Evolutionary conservation across 2,329 filamentous ascomycete species (phyloP).

Genomic region (Didymella lethalis): DNA sequence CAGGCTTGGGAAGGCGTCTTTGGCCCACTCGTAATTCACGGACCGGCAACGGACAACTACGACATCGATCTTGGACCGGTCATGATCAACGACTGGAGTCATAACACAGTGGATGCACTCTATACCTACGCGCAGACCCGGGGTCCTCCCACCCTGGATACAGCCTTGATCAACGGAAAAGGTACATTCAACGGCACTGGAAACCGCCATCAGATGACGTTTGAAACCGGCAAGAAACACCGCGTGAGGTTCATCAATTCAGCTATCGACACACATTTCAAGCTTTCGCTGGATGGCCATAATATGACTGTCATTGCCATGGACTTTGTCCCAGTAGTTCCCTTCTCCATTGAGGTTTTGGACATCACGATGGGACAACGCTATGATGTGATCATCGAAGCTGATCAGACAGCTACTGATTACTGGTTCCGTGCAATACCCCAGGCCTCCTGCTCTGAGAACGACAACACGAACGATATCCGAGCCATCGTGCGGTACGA

Average conservation of each 20-base stretch:
- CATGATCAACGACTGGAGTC: constrained; percentile 49
- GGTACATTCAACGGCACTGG: constrained; percentile 24
- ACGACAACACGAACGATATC: constrained; percentile 38
- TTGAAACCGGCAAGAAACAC: constrained; percentile 48
- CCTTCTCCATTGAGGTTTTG: constrained; percentile 44
- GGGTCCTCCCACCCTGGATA: constrained; percentile 18
- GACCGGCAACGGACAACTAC: constrained; percentile 50
- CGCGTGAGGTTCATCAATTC: constrained; percentile 49
- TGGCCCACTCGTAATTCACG: constrained; percentile 52
- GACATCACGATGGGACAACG: constrained; percentile 30
- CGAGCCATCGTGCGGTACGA: constrained; percentile 50
- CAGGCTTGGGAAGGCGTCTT: constrained; percentile 50
- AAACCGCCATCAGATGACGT: constrained; percentile 29
- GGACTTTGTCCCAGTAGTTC: constrained; percentile 52
- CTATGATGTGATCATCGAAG: too few relatives aligned
- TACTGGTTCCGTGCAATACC: constrained; percentile 40
- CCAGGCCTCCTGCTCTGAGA: constrained; percentile 30
- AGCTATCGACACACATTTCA: constrained; percentile 49
- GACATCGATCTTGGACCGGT: constrained; percentile 49
- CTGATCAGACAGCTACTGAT: constrained; percentile 1
- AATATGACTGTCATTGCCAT: constrained; percentile 48
- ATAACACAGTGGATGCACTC: constrained; percentile 44
- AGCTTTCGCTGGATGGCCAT: constrained; percentile 51
- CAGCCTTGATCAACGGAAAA: constrained; percentile 34
- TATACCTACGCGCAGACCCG: constrained; percentile 32